These are phyloP conservation scores for Leptomonas seymouri DNA, from an alignment of 208 protist genomes.

Conservation along the genomic window DNA sequence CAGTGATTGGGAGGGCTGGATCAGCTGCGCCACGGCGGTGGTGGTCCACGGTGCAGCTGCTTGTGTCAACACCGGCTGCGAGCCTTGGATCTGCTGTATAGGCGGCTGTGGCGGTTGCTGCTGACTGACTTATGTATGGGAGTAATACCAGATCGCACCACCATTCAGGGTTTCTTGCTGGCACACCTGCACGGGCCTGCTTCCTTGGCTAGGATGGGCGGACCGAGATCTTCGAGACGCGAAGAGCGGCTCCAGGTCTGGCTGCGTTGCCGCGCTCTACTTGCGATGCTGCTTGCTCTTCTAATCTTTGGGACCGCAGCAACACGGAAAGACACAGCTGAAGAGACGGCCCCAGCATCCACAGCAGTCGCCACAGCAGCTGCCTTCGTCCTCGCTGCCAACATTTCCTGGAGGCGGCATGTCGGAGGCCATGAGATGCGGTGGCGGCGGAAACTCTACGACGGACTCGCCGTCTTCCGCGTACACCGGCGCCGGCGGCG, in stretches of 20 bases:
- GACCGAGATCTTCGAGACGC: conserved; percentile 13
- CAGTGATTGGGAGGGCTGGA: neutral
- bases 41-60: too few species aligned
- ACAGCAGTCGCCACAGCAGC: conserved; percentile 34
- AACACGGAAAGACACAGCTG: conserved; percentile 46
- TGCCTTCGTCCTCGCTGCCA: conserved; percentile 27
- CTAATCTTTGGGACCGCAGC: conserved; percentile 16
- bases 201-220: neutral
- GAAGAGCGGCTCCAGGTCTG: conserved; percentile 11
- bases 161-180: conserved; percentile 17
- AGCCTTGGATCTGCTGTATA: neutral
- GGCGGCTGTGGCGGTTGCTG: neutral
- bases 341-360: conserved; percentile 30
- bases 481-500: conserved; percentile 5
- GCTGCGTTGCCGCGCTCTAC: neutral
- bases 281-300: neutral
- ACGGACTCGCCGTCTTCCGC: conserved; percentile 33
- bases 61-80: neutral
- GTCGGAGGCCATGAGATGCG: conserved; percentile 45
- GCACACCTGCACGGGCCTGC: neutral
- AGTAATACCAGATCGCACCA: conserved; percentile 1
- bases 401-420: conserved; percentile 50
- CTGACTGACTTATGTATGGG: conserved; percentile 5
- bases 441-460: conserved; percentile 69
- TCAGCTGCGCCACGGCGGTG: too few species aligned